Base-by-base conservation (phyloP, 1,284 basidiomycete genomes). In the Violaceomyces palustris region DNA sequence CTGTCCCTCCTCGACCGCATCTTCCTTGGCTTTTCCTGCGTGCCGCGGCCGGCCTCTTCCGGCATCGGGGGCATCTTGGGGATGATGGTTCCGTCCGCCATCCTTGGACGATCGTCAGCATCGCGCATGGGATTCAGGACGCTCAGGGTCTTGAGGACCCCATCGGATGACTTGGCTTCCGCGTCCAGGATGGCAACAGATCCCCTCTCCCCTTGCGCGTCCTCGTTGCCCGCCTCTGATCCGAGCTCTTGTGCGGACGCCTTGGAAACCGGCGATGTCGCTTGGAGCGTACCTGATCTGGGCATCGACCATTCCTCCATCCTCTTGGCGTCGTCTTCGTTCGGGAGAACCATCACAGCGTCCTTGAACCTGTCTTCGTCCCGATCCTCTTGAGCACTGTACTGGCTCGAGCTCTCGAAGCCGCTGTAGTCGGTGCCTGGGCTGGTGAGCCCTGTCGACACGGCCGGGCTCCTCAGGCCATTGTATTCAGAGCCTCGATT, bases 61-160 rank as follows among this genome's bases (percentile, higher is more conserved):
- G 61, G 61, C 2, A 64, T 37, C 9, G 61, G 59, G 11, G 61
- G 61, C 52, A 64, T 58, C 37, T 62, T 64, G 30, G 61, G 61
- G 5, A 62, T 30, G 15, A 50, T 19, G 2, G 59, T 62, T 3
- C 59, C 61, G 29, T 64, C 61, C 2, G 47, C 50, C 36, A 21
- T n/a, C n/a, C n/a, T n/a, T n/a, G n/a, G n/a, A n/a, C n/a, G n/a
- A n/a, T n/a, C n/a, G n/a, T n/a, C n/a, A n/a, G n/a, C n/a, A n/a
- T n/a, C n/a, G n/a, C n/a, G n/a, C n/a, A n/a, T n/a, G n/a, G n/a
- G n/a, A n/a, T n/a, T n/a, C n/a, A n/a, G n/a, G n/a, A n/a, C n/a
- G n/a, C n/a, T n/a, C n/a, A n/a, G n/a, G n/a, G n/a, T n/a, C n/a
- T n/a, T n/a, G n/a, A n/a, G n/a, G n/a, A n/a, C n/a, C n/a, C n/a